Percentiles rank a stretch among this genome's conserved stretches.
phyloP scores from a whole-genome alignment of 441 rosid genomes.

The Hura crepitans region DNA sequence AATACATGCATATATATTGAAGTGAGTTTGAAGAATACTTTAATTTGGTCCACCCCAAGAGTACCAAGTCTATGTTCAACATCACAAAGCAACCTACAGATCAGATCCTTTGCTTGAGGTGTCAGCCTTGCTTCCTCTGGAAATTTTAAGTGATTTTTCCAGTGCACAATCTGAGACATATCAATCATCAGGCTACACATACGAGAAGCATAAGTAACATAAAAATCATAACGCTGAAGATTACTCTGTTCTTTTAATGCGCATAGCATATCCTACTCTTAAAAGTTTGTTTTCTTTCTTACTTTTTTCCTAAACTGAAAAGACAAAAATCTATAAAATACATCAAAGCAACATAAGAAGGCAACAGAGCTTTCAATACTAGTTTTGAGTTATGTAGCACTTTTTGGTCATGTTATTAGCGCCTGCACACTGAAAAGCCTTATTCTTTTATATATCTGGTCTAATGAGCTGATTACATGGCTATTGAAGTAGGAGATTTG shows the following conservation, averaged over 20 bases:
- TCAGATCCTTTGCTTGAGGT: conserved; percentile 81
- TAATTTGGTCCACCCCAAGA: conserved; percentile 65
- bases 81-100: conserved; percentile 78
- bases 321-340: background rate
- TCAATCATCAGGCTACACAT: conserved; percentile 3
- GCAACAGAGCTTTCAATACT: background rate
- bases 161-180: conserved; percentile 71
- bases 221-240: background rate
- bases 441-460: no score
- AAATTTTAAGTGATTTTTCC: conserved; percentile 80
- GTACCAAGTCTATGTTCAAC: conserved; percentile 88
- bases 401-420: no score
- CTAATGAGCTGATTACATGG: no score
- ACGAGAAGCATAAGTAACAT: background rate
- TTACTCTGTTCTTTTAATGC: background rate
- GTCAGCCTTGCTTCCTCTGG: conserved; percentile 81
- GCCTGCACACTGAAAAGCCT: no score
- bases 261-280: conserved; percentile 6
- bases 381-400: no score
- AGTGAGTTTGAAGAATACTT: conserved; percentile 41
- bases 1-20: background rate
- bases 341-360: background rate
- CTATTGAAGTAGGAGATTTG: no score
- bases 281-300: background rate
- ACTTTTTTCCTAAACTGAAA: background rate